These are phyloP conservation scores for Plasmodium relictum DNA, from an alignment of 169 alveolate genomes.

Conservation along the genomic window DNA sequence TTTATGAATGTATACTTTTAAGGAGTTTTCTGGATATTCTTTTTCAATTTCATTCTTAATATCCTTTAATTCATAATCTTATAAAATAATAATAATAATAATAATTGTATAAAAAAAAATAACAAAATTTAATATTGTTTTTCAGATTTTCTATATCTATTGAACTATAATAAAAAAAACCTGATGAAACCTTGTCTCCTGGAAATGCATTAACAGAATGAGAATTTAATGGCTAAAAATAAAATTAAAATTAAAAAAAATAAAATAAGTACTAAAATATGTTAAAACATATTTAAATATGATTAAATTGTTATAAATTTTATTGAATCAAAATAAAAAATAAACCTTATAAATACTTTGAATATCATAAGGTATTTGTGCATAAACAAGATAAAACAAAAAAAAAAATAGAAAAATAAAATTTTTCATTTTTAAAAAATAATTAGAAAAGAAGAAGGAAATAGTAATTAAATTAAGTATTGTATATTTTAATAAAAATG, in stretches of 20 bases:
- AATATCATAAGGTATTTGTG: constrained; percentile 71
- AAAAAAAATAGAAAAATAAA: constrained; percentile 13
- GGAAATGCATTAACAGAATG: constrained; percentile 73
- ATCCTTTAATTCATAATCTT: constrained; percentile 50
- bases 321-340: background rate
- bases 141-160: background rate
- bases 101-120: background rate
- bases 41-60: constrained; percentile 19
- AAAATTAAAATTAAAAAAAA: background rate
- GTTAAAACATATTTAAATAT: background rate
- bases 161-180: constrained; percentile 18
- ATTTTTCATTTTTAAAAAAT: constrained; percentile 15
- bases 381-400: constrained; percentile 29
- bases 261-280: constrained; percentile 5
- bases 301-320: background rate
- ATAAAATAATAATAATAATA: constrained; percentile 2
- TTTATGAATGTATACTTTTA: constrained; percentile 18
- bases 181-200: constrained; percentile 53
- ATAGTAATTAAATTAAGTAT: background rate
- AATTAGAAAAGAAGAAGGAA: background rate
- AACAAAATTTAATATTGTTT: background rate
- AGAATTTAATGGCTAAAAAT: constrained; percentile 42
- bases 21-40: constrained; percentile 47
- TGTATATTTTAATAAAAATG: background rate
- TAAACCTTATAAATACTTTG: constrained; percentile 72